Percentiles rank a stretch among this genome's conserved stretches.
Evolutionary conservation across 306 rosid species (phyloP).

Genomic region (cucumber (Cucumis sativus)): DNA sequence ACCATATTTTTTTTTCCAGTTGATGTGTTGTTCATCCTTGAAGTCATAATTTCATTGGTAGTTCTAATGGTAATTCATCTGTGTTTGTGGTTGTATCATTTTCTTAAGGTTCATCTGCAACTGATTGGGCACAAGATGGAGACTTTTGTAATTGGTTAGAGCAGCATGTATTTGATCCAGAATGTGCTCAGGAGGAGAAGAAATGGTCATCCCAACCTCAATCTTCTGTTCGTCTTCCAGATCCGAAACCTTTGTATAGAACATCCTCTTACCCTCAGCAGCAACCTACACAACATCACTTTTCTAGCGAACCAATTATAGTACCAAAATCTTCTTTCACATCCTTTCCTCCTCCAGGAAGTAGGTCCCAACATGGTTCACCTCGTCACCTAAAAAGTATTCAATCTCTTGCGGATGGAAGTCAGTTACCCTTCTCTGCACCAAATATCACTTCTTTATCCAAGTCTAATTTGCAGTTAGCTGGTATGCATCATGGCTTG

Average conservation of each 20-base stretch:
- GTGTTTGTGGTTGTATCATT: not conserved
- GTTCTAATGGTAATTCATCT: slow-evolving; percentile 35
- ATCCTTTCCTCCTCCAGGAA: slow-evolving; percentile 35
- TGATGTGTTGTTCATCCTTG: not conserved
- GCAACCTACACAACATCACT: slow-evolving; percentile 51
- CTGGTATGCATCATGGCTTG: slow-evolving; percentile 41
- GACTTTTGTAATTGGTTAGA: slow-evolving; percentile 40
- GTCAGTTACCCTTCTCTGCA: slow-evolving; percentile 36
- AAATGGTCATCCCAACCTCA: slow-evolving; percentile 58
- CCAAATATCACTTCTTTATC: slow-evolving; percentile 36
- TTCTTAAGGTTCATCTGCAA: slow-evolving; percentile 47
- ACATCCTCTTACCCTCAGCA: slow-evolving; percentile 89
- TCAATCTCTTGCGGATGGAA: slow-evolving; percentile 36
- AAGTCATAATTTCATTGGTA: not conserved
- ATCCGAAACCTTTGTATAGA: slow-evolving; percentile 57
- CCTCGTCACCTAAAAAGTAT: slow-evolving; percentile 42
- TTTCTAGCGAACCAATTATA: slow-evolving; percentile 49
- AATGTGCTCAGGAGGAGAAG: slow-evolving; percentile 37
- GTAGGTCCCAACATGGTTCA: slow-evolving; percentile 39
- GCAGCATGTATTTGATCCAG: slow-evolving; percentile 35
- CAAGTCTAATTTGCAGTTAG: slow-evolving; percentile 38
- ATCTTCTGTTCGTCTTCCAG: slow-evolving; percentile 34
- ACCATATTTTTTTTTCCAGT: not conserved
- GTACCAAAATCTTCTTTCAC: slow-evolving; percentile 47
- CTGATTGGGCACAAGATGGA: slow-evolving; percentile 51